phyloP scores from a whole-genome alignment of 108 stramenopile species.

The Nitzschia palea region DNA sequence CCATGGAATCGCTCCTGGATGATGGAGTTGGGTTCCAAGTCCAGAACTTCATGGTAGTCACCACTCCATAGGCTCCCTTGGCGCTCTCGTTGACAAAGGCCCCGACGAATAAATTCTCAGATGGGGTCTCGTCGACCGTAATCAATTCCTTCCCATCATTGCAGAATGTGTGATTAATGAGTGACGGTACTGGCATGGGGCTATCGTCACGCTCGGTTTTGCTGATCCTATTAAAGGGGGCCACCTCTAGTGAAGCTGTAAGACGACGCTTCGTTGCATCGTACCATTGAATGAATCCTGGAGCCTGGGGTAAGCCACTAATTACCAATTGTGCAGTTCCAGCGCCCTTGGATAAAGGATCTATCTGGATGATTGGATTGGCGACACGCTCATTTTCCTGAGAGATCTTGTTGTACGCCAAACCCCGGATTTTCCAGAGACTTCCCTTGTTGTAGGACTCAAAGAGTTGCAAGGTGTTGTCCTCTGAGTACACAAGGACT shows the following conservation, averaged over 20 bases:
- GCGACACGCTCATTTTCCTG: constrained; percentile 6
- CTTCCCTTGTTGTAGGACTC: constrained; percentile 55
- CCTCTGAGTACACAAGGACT: constrained; percentile 58
- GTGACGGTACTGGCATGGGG: constrained; percentile 60
- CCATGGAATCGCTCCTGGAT: constrained; percentile 14
- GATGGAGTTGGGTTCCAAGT: constrained; percentile 12
- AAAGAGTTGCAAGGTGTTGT: constrained; percentile 72
- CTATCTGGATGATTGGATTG: constrained; percentile 1
- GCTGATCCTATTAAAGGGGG: constrained; percentile 76
- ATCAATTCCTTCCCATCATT: constrained; percentile 58
- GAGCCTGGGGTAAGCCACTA: constrained; percentile 52
- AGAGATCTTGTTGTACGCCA: constrained; percentile 35
- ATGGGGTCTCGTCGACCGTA: constrained; percentile 64
- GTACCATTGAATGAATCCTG: constrained; percentile 83
- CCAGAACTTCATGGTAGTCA: constrained; percentile 78
- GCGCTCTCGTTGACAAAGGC: constrained; percentile 14
- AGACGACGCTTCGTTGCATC: constrained; percentile 55
- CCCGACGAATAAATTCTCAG: constrained; percentile 69
- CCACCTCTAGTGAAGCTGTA: constrained; percentile 61
- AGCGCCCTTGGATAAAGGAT: constrained; percentile 10
- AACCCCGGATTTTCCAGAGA: constrained; percentile 67
- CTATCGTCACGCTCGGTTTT: constrained; percentile 49
- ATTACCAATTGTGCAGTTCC: constrained; percentile 24
- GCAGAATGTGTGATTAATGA: constrained; percentile 56
- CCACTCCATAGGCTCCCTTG: constrained; percentile 40